Percentiles rank a stretch among this genome's conserved stretches.
Conservation (phyloP, 2,329 filamentous ascomycete genomes). For the Aspergillus tamarii region DNA sequence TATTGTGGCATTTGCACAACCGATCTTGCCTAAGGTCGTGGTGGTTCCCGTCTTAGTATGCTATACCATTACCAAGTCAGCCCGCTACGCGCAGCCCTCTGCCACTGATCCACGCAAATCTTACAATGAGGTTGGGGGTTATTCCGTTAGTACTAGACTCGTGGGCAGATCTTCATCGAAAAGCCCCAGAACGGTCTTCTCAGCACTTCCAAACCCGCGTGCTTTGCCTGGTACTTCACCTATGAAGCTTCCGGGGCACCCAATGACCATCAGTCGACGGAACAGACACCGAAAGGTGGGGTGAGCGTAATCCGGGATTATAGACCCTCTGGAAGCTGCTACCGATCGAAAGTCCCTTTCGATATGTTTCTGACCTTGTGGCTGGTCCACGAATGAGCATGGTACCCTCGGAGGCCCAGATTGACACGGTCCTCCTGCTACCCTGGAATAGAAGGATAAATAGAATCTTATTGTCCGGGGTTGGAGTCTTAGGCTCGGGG, state of each 20-base stretch:
- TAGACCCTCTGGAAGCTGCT: not conserved
- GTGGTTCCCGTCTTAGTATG: not conserved
- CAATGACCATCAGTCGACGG: conserved; percentile 14
- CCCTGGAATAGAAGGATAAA: conserved; percentile 8
- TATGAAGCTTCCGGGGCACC: conserved; percentile 20
- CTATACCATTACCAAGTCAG: not conserved
- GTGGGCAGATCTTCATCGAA: conserved; percentile 13
- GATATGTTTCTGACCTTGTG: not conserved
- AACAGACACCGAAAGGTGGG: conserved; percentile 18
- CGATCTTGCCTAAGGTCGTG: not conserved
- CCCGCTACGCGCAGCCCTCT: not conserved
- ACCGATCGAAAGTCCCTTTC: conserved; percentile 1
- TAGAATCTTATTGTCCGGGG: conserved; percentile 6
- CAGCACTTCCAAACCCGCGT: conserved; percentile 4
- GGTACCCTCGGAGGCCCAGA: not conserved
- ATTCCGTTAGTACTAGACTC: conserved; percentile 8
- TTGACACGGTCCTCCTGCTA: conserved; percentile 15
- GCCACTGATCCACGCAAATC: conserved; percentile 13
- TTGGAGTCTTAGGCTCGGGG: not conserved
- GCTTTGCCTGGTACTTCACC: conserved; percentile 9
- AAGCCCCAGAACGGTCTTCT: conserved; percentile 9
- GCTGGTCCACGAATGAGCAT: conserved; percentile 2
- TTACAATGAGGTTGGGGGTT: conserved; percentile 2
- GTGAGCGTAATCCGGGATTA: conserved; percentile 8
- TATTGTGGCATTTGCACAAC: not conserved